Conservation (phyloP, 2,329 filamentous ascomycete species). For the Botrytis medusae region DNA sequence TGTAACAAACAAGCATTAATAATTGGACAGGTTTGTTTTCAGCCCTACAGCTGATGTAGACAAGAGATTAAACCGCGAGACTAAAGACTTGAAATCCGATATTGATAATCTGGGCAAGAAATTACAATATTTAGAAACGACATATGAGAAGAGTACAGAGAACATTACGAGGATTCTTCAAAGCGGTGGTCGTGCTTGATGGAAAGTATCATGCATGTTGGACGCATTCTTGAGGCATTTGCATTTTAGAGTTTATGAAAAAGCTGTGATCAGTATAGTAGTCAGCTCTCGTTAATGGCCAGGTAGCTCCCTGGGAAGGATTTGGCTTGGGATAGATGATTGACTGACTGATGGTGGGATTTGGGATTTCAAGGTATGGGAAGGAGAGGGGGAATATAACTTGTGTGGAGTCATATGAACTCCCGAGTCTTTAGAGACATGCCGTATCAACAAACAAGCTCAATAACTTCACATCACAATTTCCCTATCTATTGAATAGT, state of each 20-base stretch:
- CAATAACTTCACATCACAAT: not conserved
- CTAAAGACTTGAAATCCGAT: slow-evolving; percentile 72
- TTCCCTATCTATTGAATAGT: too few relatives aligned
- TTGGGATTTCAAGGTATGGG: not conserved
- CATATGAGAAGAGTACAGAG: slow-evolving; percentile 88
- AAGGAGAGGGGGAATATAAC: not conserved
- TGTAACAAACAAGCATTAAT: slow-evolving; percentile 13
- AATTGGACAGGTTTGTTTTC: slow-evolving; percentile 73
- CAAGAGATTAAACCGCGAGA: slow-evolving; percentile 72
- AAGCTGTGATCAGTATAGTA: not conserved
- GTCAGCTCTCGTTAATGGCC: not conserved
- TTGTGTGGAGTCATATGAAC: not conserved
- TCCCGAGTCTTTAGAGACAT: not conserved
- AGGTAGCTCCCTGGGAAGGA: not conserved
- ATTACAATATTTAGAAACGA: slow-evolving; percentile 89
- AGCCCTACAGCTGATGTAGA: slow-evolving; percentile 72
- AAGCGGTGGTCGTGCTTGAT: slow-evolving; percentile 42
- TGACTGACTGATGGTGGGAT: not conserved
- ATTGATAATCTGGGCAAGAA: slow-evolving; percentile 83
- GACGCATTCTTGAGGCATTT: not conserved
- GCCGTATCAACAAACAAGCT: not conserved
- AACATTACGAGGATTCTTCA: slow-evolving; percentile 88
- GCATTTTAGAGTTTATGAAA: not conserved
- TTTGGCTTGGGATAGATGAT: slow-evolving; percentile 1
- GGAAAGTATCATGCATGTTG: not conserved